A percentile compares a stretch with the other conserved stretches of the same genome.
These are phyloP conservation scores for Trametes meyenii DNA, from an alignment of 768 basidiomycete species.

Conservation along the genomic window DNA sequence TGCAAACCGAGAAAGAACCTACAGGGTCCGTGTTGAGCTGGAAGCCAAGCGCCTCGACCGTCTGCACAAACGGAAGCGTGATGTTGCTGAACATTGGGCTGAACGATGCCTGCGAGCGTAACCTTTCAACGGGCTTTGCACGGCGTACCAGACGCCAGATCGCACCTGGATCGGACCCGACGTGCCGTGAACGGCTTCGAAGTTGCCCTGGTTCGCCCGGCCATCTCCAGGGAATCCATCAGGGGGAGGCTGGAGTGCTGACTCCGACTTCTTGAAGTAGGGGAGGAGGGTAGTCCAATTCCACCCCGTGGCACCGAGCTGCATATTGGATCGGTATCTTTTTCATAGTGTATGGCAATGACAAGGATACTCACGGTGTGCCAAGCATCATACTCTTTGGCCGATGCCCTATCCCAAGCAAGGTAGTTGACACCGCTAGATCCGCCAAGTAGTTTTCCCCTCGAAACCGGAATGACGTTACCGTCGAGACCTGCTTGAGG, in stretches of 20 bases:
- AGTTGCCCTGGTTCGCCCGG: conserved; percentile 43
- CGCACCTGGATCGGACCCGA: conserved; percentile 47
- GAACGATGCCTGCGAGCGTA: background rate
- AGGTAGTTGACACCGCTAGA: conserved; percentile 66
- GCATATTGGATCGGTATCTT: background rate
- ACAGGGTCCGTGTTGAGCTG: conserved; percentile 41
- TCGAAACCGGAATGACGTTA: conserved; percentile 50
- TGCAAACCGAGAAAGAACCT: conserved; percentile 17
- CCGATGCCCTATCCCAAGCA: conserved; percentile 57
- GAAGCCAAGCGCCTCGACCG: conserved; percentile 47
- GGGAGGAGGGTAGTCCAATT: conserved; percentile 45
- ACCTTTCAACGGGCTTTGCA: background rate
- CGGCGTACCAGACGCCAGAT: background rate
- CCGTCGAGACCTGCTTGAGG: conserved; percentile 45
- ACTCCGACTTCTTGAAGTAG: conserved; percentile 51
- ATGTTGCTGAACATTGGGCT: conserved; percentile 4
- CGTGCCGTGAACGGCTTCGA: conserved; percentile 48
- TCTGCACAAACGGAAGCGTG: conserved; percentile 13
- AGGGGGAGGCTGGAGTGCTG: conserved; percentile 48
- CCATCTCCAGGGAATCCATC: conserved; percentile 33
- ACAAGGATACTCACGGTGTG: conserved; percentile 20
- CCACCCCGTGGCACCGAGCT: conserved; percentile 38
- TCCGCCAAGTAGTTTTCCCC: conserved; percentile 67
- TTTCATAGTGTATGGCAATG: background rate
- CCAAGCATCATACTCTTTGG: conserved; percentile 47